Evolutionary conservation across 1,284 basidiomycete species (phyloP), one percentile per base, ranked within the genome.

Genomic region (Moesziomyces parantarcticus): DNA sequence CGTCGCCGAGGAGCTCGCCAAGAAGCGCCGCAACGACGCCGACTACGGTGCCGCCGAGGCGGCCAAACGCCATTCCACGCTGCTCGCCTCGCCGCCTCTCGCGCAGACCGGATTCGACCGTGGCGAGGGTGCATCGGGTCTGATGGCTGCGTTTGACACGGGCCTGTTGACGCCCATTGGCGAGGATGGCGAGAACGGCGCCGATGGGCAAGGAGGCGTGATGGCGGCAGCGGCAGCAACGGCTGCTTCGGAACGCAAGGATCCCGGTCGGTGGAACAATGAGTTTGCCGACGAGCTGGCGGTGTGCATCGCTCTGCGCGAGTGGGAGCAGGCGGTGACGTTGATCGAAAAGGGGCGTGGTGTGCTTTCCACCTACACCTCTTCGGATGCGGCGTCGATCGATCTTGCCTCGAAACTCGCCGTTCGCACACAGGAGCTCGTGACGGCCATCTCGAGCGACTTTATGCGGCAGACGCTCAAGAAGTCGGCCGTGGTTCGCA

Each of bases 251-350:
- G 77, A 78, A 26, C 57, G 66, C 16, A 81, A 84, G 46, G 81
- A 84, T 46, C 77, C 84, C 0, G 79, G 88, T 13, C 88, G 91
- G 18, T 97, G 92, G 90, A 89, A 93, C 21, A 90, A 91, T 56
- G 93, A 97, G 67, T 94, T 93, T 85, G 89, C 91, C 3, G 97
- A 99, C 82, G 90, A 96, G 48, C 85, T 98, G 10, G 92, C 92
- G 0, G 94, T 99, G 16, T 89, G 92, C 3, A 95, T 98, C 67
- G 92, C 95, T 1, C 86, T 94, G 50, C 88, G 92, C 50, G 90
- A 93, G 75, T 98, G 94, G 92, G 90, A 92, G 32, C 89, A 91
- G 76, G 94, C 94, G 0, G 91, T 92, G 13, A 86, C 86, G 13
- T 86, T 97, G 3, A 90, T 97, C 10, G 92, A 96, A 79, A 89